A percentile compares a stretch with the other conserved stretches of the same genome.
Conservation (phyloP, 495 filamentous ascomycete species). For the Xylaria grammica region DNA sequence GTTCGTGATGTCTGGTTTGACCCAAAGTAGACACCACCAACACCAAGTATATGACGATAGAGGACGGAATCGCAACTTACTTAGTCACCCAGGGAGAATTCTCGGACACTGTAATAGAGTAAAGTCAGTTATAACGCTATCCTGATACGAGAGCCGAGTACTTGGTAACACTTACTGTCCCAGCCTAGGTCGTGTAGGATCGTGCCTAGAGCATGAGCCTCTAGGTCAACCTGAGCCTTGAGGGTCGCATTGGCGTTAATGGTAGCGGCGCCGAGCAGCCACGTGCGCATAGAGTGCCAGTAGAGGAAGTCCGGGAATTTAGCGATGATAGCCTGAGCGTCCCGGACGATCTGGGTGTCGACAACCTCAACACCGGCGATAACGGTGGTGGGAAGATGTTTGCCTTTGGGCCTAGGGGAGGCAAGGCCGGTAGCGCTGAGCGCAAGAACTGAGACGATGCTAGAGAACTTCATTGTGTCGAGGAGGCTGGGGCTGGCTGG, state of each 20-base stretch:
- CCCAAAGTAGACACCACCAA: too few species aligned
- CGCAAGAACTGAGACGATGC: slow-evolving; percentile 18
- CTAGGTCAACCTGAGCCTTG: slow-evolving; percentile 36
- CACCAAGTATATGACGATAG: not conserved
- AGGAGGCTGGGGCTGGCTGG: not conserved
- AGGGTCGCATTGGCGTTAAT: slow-evolving; percentile 40
- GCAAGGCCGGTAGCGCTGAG: slow-evolving; percentile 20
- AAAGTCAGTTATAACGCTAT: not conserved
- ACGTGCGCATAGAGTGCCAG: slow-evolving; percentile 55
- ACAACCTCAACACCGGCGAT: slow-evolving; percentile 34
- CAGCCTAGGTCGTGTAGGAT: slow-evolving; percentile 43
- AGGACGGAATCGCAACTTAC: not conserved
- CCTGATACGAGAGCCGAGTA: not conserved
- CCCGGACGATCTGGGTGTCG: slow-evolving; percentile 30
- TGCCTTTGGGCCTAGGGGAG: slow-evolving; percentile 6
- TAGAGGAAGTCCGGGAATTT: slow-evolving; percentile 41
- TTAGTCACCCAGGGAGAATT: slow-evolving; percentile 27
- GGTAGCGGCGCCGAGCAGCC: slow-evolving; percentile 49
- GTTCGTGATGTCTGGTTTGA: too few species aligned
- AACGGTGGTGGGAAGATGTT: slow-evolving; percentile 21
- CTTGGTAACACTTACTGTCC: slow-evolving; percentile 24
- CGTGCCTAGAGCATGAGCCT: slow-evolving; percentile 39
- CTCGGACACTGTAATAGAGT: slow-evolving; percentile 16
- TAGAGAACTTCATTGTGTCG: slow-evolving; percentile 16
- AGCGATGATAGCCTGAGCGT: slow-evolving; percentile 45